These are phyloP conservation scores for Trichoderma atroviride DNA, from an alignment of 2,329 filamentous ascomycete genomes.

Conservation along the genomic window DNA sequence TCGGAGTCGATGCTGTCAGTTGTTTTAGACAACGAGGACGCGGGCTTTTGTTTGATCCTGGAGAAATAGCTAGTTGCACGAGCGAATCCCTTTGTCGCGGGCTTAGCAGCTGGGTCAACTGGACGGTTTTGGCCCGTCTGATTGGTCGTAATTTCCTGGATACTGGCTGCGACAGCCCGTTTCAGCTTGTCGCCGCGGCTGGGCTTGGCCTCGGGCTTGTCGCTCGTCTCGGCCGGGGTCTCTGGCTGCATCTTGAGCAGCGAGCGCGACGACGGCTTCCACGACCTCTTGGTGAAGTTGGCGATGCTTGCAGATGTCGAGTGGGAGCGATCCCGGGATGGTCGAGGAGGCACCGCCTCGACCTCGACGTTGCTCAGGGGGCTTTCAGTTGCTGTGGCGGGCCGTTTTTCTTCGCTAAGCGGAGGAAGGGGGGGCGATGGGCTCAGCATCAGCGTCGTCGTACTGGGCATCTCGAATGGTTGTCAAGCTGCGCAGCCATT, in stretches of 20 bases:
- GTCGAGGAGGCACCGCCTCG: conserved; percentile 34
- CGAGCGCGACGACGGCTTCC: conserved; percentile 54
- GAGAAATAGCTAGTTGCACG: conserved; percentile 54
- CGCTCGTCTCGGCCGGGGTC: conserved; percentile 31
- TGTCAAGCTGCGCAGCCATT: conserved; percentile 56
- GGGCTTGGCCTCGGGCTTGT: conserved; percentile 34
- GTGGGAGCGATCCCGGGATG: conserved; percentile 42
- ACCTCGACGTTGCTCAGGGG: conserved; percentile 28
- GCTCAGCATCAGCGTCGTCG: conserved; percentile 16
- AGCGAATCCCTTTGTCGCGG: conserved; percentile 44
- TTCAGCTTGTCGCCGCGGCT: conserved; percentile 32
- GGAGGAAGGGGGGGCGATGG: background rate
- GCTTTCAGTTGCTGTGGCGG: conserved; percentile 32
- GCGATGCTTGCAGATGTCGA: conserved; percentile 52
- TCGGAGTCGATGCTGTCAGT: conserved; percentile 44
- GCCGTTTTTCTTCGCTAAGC: conserved; percentile 29
- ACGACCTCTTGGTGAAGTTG: conserved; percentile 55
- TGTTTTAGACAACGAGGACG: conserved; percentile 47
- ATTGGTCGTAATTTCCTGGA: conserved; percentile 37
- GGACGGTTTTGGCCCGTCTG: conserved; percentile 31
- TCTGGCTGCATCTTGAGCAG: conserved; percentile 46
- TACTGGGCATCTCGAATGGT: conserved; percentile 38
- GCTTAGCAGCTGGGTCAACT: conserved; percentile 41
- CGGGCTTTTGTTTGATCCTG: conserved; percentile 53
- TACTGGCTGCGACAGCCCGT: conserved; percentile 35